phyloP scores from a whole-genome alignment of 306 rosid species.

The Inga leiocalycina region DNA sequence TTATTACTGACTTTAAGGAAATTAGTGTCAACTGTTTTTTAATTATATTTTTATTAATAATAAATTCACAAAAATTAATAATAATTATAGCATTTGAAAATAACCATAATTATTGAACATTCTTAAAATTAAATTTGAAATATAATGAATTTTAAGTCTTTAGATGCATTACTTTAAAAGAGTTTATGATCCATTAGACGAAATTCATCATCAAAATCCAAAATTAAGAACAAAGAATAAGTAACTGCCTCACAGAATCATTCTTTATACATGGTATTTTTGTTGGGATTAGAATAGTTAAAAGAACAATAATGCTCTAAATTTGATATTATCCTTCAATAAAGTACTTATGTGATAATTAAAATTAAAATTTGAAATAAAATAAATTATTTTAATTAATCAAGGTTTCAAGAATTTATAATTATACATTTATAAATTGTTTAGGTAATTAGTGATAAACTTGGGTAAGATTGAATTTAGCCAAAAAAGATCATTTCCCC shows the following conservation, averaged over 20 bases:
- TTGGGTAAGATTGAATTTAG: too few relatives aligned
- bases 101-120: neutral
- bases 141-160: neutral
- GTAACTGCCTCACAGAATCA: neutral
- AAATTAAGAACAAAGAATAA: neutral
- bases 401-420: constrained; percentile 7
- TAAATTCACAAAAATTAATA: too few relatives aligned
- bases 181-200: neutral
- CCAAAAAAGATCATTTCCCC: too few relatives aligned
- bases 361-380: too few relatives aligned
- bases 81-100: neutral
- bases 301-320: neutral
- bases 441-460: too few relatives aligned
- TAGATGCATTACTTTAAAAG: too few relatives aligned
- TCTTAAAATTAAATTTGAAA: neutral
- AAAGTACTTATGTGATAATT: neutral
- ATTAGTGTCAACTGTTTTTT: neutral
- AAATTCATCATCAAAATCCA: neutral
- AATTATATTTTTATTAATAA: too few relatives aligned
- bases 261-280: too few relatives aligned
- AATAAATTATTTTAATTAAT: too few relatives aligned
- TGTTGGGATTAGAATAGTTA: neutral
- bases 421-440: too few relatives aligned
- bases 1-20: neutral
- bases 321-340: neutral